Percentiles rank a stretch among this genome's conserved stretches.
Conservation (phyloP, 169 alveolate genomes). For the Cryptosporidium andersoni region DNA sequence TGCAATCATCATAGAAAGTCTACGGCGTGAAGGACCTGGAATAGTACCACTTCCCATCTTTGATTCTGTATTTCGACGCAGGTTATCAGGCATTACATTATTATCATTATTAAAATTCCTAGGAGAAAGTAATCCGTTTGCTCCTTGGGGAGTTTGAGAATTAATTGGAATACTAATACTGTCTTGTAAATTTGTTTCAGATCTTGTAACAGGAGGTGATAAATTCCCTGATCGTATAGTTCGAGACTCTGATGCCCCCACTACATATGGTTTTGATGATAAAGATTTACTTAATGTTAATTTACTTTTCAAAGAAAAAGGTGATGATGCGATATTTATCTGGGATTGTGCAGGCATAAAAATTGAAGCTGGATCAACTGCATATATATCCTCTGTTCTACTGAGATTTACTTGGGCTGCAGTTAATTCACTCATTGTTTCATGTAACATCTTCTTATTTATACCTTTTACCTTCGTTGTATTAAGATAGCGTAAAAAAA, state of each 20-base stretch:
- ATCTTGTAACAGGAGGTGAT: conserved; percentile 43
- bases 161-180: conserved; percentile 43
- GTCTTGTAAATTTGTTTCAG: conserved; percentile 11
- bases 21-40: conserved; percentile 72
- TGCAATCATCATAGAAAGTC: conserved; percentile 71
- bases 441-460: conserved; percentile 63
- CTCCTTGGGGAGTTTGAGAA: conserved; percentile 41
- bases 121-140: conserved; percentile 49
- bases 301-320: not conserved
- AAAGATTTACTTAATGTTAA: no score
- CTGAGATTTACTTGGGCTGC: conserved; percentile 60
- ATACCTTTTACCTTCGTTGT: conserved; percentile 46
- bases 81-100: not conserved
- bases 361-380: conserved; percentile 69
- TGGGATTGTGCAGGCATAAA: conserved; percentile 47
- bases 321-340: conserved; percentile 40
- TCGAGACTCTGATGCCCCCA: conserved; percentile 20
- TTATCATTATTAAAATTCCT: conserved; percentile 18
- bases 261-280: no score
- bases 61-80: conserved; percentile 64
- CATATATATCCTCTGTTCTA: conserved; percentile 66
- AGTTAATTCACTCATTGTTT: conserved; percentile 58
- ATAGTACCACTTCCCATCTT: conserved; percentile 15
- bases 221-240: conserved; percentile 8
- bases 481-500: conserved; percentile 53